These are phyloP conservation scores for Rhexocercosporidium sp. DNA, from an alignment of 2,329 filamentous ascomycete genomes.

Conservation along the genomic window DNA sequence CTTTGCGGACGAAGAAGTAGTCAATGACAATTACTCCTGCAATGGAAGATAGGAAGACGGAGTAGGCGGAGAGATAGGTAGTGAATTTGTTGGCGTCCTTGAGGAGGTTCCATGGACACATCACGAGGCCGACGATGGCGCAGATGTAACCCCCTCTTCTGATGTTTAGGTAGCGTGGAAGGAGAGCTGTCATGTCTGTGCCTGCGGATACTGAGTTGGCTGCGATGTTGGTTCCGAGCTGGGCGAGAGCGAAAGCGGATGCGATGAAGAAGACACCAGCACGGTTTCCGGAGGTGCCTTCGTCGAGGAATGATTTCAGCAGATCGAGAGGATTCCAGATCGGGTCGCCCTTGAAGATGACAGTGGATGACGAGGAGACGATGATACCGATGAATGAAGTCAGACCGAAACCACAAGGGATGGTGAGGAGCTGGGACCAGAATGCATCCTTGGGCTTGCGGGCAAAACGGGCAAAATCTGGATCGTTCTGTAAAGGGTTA, in stretches of 20 bases:
- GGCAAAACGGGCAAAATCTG: constrained; percentile 86
- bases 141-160: constrained; percentile 87
- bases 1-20: constrained; percentile 81
- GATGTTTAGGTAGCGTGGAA: constrained; percentile 83
- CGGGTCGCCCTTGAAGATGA: constrained; percentile 66
- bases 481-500: constrained; percentile 57
- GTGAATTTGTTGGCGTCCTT: constrained; percentile 81
- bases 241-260: constrained; percentile 74
- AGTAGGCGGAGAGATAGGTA: constrained; percentile 89
- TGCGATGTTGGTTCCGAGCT: constrained; percentile 86
- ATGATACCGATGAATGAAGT: constrained; percentile 87
- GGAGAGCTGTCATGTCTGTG: constrained; percentile 80
- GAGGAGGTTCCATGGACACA: constrained; percentile 87
- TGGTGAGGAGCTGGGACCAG: constrained; percentile 79
- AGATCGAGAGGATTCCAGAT: constrained; percentile 78
- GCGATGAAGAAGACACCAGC: constrained; percentile 80
- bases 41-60: constrained; percentile 91
- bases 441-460: constrained; percentile 75
- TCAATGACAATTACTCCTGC: constrained; percentile 89
- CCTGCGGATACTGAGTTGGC: constrained; percentile 81
- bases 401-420: constrained; percentile 73
- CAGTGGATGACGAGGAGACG: constrained; percentile 73
- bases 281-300: constrained; percentile 70
- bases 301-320: constrained; percentile 69
- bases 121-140: constrained; percentile 77